phyloP scores from a whole-genome alignment of 805 yeast species.

The Hanseniaspora hatyaiensis region DNA sequence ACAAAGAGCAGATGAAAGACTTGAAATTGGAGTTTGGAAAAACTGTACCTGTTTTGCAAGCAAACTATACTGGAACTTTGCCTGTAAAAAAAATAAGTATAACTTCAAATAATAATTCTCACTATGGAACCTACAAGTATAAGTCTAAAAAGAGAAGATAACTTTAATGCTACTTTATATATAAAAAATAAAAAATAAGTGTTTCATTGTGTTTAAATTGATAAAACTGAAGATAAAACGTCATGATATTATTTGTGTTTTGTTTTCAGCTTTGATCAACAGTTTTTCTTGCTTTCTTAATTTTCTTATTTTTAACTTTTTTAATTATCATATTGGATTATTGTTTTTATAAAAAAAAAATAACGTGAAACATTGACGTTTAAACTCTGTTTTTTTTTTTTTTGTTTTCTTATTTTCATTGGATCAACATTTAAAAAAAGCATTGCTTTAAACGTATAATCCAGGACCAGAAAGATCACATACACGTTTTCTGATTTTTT shows the following conservation, averaged over 20 bases:
- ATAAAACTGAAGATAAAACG: not conserved
- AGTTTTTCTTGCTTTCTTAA: no score
- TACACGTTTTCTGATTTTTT: no score
- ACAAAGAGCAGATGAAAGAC: constrained; percentile 6
- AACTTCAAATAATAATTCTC: not conserved
- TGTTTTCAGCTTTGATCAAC: not conserved
- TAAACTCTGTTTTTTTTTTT: no score
- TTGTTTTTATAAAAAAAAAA: not conserved
- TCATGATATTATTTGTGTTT: not conserved
- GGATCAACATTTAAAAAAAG: no score
- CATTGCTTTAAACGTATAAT: not conserved
- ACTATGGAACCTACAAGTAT: not conserved
- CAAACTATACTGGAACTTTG: constrained; percentile 65
- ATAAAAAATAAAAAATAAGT: not conserved
- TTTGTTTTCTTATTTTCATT: no score
- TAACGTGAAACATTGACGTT: no score
- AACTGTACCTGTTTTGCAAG: constrained; percentile 56
- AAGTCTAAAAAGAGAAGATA: constrained; percentile 3
- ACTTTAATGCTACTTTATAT: not conserved
- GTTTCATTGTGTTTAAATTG: not conserved
- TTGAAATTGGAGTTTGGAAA: constrained; percentile 18
- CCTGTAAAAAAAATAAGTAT: constrained; percentile 41
- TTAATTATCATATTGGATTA: no score
- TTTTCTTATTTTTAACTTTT: no score
- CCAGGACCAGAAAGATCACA: no score